Base-by-base conservation (phyloP, 331 rosid species). In the Cucumis variabilis region DNA sequence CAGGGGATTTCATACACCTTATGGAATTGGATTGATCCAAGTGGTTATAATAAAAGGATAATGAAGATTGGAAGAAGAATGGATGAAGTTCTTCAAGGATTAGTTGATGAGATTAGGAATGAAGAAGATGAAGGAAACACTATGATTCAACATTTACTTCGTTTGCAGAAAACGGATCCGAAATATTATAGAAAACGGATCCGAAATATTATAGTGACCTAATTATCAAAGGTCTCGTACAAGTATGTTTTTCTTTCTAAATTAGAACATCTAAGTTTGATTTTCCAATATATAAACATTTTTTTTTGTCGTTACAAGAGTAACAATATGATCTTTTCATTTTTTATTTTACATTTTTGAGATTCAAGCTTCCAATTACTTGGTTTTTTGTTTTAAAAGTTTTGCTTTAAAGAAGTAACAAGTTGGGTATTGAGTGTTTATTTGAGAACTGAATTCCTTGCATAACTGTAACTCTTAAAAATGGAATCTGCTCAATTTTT, bases 131-230 rank as follows among this genome's bases (percentile, higher is more conserved):
- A 21, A 62, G 68, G 68, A 21, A 62, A 20, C 25, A 20, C 24
- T 62, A 62, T 62, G 68, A 62, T 62, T 62, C 68, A 62, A 2
- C 68, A 21, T 62, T 62, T 62, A 62, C 87, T 91, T 65, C 28
- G 71, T 13, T 81, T 88, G 23, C 95, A 92, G 24, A 82, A 86
- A 15, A 87, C 90, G 6, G 44, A 37, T 37, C 94, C 95, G 10
- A 89, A 91, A 19, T 89, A 91, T 62, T 93, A 89, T 16, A 88
- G 92, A 82, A 86, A 15, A 87, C 90, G 6, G 44, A 37, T 37
- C 94, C 95, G 10, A 89, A 91, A 19, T 89, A 91, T 62, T 93
- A 89, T 16, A 88, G 92, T 0, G 93, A 93, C 71, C 81, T 87
- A 77, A 83, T 89, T 55, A 91, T 93, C 89, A 91, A 93, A 86